Conservation (phyloP, 2,329 filamentous ascomycete species). For the Penicillium sp. region DNA sequence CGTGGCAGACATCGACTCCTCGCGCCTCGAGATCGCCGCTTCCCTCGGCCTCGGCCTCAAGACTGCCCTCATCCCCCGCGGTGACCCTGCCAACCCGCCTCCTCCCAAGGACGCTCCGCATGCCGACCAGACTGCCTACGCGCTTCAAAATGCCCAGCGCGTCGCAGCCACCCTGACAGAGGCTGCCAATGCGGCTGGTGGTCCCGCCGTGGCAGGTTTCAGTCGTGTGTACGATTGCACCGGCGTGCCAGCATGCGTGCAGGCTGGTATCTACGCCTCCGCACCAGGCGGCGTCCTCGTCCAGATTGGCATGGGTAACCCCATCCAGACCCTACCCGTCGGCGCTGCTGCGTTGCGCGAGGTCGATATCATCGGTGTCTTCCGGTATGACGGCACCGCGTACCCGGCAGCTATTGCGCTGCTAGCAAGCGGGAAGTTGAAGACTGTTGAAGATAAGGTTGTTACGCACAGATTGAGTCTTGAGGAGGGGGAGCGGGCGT, state of each 20-base stretch:
- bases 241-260: constrained; percentile 45
- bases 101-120: constrained; percentile 33
- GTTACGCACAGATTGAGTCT: constrained; percentile 54
- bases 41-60: constrained; percentile 36
- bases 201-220: constrained; percentile 35
- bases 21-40: constrained; percentile 56
- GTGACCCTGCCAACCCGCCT: constrained; percentile 27
- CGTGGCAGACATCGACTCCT: constrained; percentile 60
- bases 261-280: constrained; percentile 46
- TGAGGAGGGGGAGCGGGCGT: constrained; percentile 51
- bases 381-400: constrained; percentile 53
- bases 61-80: constrained; percentile 38
- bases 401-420: constrained; percentile 56
- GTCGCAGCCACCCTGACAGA: constrained; percentile 35
- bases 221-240: constrained; percentile 48
- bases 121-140: constrained; percentile 33
- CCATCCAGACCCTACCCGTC: constrained; percentile 54
- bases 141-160: constrained; percentile 36
- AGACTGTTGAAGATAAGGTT: constrained; percentile 50
- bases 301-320: constrained; percentile 58
- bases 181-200: constrained; percentile 13
- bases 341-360: constrained; percentile 56
- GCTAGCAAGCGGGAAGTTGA: constrained; percentile 50
- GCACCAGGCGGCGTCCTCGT: constrained; percentile 52
- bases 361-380: constrained; percentile 58